These are phyloP conservation scores for Podospora fimiseda DNA, from an alignment of 495 filamentous ascomycete genomes.

Conservation along the genomic window DNA sequence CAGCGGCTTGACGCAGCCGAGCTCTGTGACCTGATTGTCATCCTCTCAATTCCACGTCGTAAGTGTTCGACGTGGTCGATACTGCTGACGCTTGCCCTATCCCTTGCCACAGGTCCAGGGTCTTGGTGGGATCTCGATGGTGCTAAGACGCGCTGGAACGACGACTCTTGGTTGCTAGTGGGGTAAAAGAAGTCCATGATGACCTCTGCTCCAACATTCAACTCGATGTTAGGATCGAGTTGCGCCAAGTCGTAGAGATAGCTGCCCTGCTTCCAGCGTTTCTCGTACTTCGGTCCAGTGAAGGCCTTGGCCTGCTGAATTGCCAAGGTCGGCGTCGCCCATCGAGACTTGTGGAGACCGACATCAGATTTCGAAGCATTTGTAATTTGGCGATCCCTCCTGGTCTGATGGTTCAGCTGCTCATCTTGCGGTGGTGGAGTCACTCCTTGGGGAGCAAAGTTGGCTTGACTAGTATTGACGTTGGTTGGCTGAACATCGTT, in stretches of 20 bases:
- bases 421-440: not conserved
- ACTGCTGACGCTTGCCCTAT: not conserved
- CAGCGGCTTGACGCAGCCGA: not conserved
- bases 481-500: not conserved
- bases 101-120: not conserved
- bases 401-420: not conserved
- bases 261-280: slow-evolving; percentile 6
- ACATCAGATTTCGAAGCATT: not conserved
- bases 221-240: slow-evolving; percentile 3
- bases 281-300: slow-evolving; percentile 11
- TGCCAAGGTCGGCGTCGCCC: not conserved
- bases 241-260: slow-evolving; percentile 6
- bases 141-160: not conserved
- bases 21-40: not conserved
- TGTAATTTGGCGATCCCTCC: not conserved
- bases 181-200: slow-evolving; percentile 9
- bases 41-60: not conserved
- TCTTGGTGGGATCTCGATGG: no score
- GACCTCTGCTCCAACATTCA: slow-evolving; percentile 1
- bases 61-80: slow-evolving; percentile 3
- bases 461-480: not conserved
- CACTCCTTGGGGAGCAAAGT: not conserved
- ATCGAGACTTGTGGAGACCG: slow-evolving; percentile 10
- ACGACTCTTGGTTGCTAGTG: not conserved
- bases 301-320: slow-evolving; percentile 7